phyloP scores from a whole-genome alignment of 768 basidiomycete species.

The Asterophora parasitica region DNA sequence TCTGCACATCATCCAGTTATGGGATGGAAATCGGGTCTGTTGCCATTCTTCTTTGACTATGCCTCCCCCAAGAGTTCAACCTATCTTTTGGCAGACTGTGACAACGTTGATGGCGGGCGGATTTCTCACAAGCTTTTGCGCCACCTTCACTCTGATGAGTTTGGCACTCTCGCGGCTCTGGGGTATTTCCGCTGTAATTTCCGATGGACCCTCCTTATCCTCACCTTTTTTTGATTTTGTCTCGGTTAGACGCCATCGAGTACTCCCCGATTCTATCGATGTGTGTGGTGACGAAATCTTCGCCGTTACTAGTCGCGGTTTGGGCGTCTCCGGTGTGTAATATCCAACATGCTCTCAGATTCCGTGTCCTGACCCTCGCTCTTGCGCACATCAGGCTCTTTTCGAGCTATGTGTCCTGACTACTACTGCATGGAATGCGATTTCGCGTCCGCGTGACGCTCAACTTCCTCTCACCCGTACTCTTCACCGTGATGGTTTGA shows the following conservation, averaged over 20 bases:
- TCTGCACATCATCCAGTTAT: conserved; percentile 28
- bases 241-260: conserved; percentile 18
- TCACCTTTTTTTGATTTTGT: neutral
- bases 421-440: conserved; percentile 28
- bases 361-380: neutral
- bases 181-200: conserved; percentile 17
- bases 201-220: neutral
- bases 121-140: conserved; percentile 22
- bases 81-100: conserved; percentile 13
- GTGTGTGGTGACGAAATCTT: conserved; percentile 23
- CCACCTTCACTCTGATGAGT: conserved; percentile 20
- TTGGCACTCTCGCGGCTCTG: conserved; percentile 18
- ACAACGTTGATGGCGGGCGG: conserved; percentile 19
- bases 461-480: conserved; percentile 22
- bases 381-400: conserved; percentile 20
- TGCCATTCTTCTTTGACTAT: conserved; percentile 5
- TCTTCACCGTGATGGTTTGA: conserved; percentile 30
- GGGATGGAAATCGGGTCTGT: conserved; percentile 26
- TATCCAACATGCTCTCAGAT: conserved; percentile 3
- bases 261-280: conserved; percentile 18
- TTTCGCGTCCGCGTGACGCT: conserved; percentile 27
- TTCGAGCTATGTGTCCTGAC: conserved; percentile 30
- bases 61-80: neutral
- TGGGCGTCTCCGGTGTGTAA: conserved; percentile 28
- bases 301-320: conserved; percentile 18